phyloP scores from a whole-genome alignment of 176 grass and related monocot species.

The Avena sativa region DNA sequence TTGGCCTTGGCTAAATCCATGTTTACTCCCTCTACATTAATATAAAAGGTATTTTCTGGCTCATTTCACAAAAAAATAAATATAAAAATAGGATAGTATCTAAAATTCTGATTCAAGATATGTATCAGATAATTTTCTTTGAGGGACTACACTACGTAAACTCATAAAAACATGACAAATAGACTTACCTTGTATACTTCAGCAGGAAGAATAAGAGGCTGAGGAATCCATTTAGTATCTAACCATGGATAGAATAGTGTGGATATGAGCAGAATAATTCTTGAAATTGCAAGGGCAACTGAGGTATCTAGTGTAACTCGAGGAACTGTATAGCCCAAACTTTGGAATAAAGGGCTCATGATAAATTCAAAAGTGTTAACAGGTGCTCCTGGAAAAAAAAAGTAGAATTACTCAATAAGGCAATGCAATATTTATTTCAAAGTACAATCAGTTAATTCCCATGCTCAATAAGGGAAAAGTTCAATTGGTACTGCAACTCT shows the following conservation, averaged over 20 bases:
- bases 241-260: conserved; percentile 78
- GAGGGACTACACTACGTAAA: neutral
- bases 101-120: neutral
- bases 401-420: conserved; percentile 17
- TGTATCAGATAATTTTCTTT: neutral
- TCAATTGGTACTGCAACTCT: neutral
- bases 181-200: conserved; percentile 91
- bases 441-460: neutral
- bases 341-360: conserved; percentile 76
- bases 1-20: neutral
- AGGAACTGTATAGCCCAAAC: conserved; percentile 74
- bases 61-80: neutral
- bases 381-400: conserved; percentile 70
- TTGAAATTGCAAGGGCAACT: conserved; percentile 65
- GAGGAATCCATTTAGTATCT: conserved; percentile 73
- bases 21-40: neutral
- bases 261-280: conserved; percentile 62
- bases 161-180: conserved; percentile 9
- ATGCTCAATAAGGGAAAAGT: neutral
- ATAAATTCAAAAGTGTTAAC: conserved; percentile 85
- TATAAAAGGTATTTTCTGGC: neutral
- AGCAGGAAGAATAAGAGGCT: conserved; percentile 84
- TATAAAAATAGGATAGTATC: neutral
- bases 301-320: conserved; percentile 56
- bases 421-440: conserved; percentile 19